Conservation (phyloP, 2,329 filamentous ascomycete species). For the Colletotrichum sojae region DNA sequence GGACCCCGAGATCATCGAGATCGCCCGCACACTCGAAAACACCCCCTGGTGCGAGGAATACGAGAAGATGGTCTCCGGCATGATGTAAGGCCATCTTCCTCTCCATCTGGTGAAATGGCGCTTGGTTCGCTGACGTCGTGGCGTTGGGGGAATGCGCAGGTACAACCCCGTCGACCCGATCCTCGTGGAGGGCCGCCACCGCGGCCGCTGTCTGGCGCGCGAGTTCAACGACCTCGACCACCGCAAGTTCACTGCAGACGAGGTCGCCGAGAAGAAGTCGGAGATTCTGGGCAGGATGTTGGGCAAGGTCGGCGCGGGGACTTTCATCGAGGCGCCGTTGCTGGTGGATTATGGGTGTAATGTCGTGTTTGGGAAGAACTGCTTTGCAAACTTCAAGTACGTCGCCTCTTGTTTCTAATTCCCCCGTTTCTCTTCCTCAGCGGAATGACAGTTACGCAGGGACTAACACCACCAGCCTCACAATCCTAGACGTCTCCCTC, state of each 20-base stretch:
- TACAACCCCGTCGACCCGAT: slow-evolving; percentile 63
- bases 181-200: slow-evolving; percentile 61
- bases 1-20: slow-evolving; percentile 23
- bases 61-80: slow-evolving; percentile 38
- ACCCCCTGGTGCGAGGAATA: slow-evolving; percentile 33
- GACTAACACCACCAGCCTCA: slow-evolving; percentile 46
- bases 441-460: too few species aligned
- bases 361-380: slow-evolving; percentile 68
- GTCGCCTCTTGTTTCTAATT: background rate
- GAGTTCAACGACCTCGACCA: slow-evolving; percentile 68
- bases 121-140: too few species aligned
- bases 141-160: slow-evolving; percentile 45
- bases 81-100: slow-evolving; percentile 12
- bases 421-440: too few species aligned
- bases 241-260: slow-evolving; percentile 56
- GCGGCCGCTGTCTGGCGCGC: slow-evolving; percentile 63
- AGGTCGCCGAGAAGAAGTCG: slow-evolving; percentile 52
- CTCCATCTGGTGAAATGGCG: too few species aligned
- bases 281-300: slow-evolving; percentile 62
- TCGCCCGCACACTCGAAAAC: slow-evolving; percentile 11
- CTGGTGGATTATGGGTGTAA: slow-evolving; percentile 75
- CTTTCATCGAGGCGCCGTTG: slow-evolving; percentile 71
- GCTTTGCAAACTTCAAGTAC: slow-evolving; percentile 68
- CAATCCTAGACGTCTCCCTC: slow-evolving; percentile 65
- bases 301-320: slow-evolving; percentile 60